Base-by-base conservation (phyloP, 2,329 filamentous ascomycete genomes). In the Nakataea oryzae region DNA sequence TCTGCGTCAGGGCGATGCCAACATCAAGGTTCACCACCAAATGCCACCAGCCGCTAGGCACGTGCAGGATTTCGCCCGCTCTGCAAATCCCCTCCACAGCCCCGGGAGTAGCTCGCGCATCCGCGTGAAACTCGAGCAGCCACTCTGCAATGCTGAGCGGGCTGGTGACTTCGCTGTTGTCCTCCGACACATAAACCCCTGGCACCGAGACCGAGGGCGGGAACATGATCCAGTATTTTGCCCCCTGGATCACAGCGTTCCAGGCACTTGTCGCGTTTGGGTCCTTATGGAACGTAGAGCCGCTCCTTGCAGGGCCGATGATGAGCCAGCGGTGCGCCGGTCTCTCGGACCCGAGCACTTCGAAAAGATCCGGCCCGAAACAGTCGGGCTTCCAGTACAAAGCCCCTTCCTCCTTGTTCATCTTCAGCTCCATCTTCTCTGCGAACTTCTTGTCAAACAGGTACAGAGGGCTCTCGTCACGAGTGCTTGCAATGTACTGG, bases 191-290 rank as follows among this genome's bases (percentile, higher is more conserved):
- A 68, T 89, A 96, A 50, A 97, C 93, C 3, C 93, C 93, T 0
- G 93, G 93, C 8, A 95, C 92, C 3, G 86, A 81, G 0, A 86
- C 83, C 0, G 85, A 85, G 0, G 90, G 88, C 0, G 91, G 92
- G 70, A 97, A 97, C 91, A 97, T 96, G 73, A 97, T 93, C 93
- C 95, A 97, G 79, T 97, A 97, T 72, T 97, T 97, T 41, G 88
- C 85, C 6, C 93, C 95, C 63, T 88, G 86, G 30, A 97, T 79
- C 17, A 97, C 91, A 0, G 93, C 93, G 72, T 97, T 97, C 95
- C 93, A 97, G 0, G 95, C 93, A 68, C 86, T 88, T 24, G 85
- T 88, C 24, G 75, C 87, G 67, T 88, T 88, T 27, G 86, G 85
- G 64, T 88, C 86, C 72, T 97, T 97, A 78, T 97, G 93, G 72